Base-by-base conservation (phyloP, 108 stramenopile species). In the Parmales sp. region DNA sequence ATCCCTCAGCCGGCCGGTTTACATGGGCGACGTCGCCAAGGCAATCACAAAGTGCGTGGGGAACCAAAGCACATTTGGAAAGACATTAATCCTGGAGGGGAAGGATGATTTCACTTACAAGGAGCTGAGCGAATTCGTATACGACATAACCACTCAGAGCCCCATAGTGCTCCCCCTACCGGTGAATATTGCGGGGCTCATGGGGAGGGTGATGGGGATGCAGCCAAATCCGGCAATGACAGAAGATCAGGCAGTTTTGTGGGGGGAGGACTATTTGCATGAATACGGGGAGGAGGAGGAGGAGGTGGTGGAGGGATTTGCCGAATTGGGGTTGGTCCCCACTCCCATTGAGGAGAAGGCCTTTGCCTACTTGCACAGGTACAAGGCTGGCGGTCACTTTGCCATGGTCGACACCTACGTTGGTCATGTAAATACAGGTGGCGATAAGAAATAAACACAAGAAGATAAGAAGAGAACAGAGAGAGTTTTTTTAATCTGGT, bases 61-160 rank as follows among this genome's bases (percentile, higher is more conserved):
- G 74, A 80, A 88, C 69, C 88, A 90, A 1, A 73, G 80, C 29
- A 82, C 77, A 60, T 92, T 89, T 63, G 86, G 81, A 44, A 96
- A 96, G 44, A 84, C 87, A 2, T 87, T 95, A 2, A 93, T 96
- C 65, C 87, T 93, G 64, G 93, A 90, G 51, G 98, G 98, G 9
- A 89, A 89, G 0, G 74, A 85, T 43, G 93, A 94, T 68, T 97
- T 90, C 73, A 84, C 95, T 16, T 86, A 92, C 82, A 78, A 82
- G 34, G 95, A 99, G 74, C 70, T 97, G 49, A 92, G 83, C 31
- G 81, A 86, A 63, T 95, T 93, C 71, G 91, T 93, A 22, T 82
- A 87, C 66, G 95, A 98, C 75, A 80, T 92, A 37, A 92, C 91
- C 26, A 81, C 76, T 38, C 85, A 82, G 68, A 67, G 79, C 25